These are phyloP conservation scores for Collybiopsis confluens DNA, from an alignment of 768 basidiomycete genomes.

Conservation along the genomic window DNA sequence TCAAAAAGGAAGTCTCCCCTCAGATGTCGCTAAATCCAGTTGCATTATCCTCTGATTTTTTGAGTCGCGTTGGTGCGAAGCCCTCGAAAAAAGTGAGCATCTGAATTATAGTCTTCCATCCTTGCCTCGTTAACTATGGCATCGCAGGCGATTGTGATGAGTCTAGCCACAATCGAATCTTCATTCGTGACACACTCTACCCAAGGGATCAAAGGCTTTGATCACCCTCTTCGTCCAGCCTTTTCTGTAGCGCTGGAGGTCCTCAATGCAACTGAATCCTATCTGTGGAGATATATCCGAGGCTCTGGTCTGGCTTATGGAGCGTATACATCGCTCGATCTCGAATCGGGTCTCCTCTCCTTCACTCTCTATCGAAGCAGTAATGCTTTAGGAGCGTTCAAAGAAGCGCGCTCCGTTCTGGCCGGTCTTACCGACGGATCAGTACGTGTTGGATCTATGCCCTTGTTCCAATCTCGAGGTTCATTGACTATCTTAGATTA, in stretches of 20 bases:
- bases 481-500: constrained; percentile 47
- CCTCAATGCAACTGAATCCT: constrained; percentile 91
- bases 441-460: constrained; percentile 37
- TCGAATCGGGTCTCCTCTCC: constrained; percentile 71
- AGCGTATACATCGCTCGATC: constrained; percentile 69
- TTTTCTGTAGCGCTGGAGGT: constrained; percentile 81
- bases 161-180: constrained; percentile 92
- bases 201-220: constrained; percentile 74
- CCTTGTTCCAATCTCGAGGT: background rate
- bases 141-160: constrained; percentile 76
- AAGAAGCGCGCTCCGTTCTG: constrained; percentile 76
- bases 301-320: constrained; percentile 95
- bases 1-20: constrained; percentile 44
- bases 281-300: constrained; percentile 90
- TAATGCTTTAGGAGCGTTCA: constrained; percentile 72
- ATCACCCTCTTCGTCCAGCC: constrained; percentile 82
- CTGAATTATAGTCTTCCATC: no score
- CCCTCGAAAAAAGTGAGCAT: constrained; percentile 64
- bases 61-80: constrained; percentile 70
- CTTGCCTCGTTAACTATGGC: no score
- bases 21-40: constrained; percentile 57
- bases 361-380: constrained; percentile 84
- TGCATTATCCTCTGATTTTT: constrained; percentile 58
- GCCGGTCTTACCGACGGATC: constrained; percentile 77
- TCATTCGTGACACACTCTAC: constrained; percentile 78